Percentiles rank a stretch among this genome's conserved stretches.
Conservation (phyloP, 768 basidiomycete genomes). For the Agaricus bisporus region DNA sequence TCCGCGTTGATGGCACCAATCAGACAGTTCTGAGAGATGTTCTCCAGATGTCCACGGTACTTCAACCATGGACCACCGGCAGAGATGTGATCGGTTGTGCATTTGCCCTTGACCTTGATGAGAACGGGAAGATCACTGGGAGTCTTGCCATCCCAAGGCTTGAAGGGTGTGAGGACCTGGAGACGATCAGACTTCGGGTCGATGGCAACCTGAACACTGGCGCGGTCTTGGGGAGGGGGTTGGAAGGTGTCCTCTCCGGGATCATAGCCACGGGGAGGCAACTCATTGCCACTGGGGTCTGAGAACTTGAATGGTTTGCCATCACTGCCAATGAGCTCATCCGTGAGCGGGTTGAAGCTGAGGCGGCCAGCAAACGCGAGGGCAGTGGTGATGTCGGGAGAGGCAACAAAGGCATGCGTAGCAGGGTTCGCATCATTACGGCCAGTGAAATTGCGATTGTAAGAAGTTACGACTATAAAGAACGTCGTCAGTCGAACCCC, state of each 20-base stretch:
- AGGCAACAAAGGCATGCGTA: conserved; percentile 94
- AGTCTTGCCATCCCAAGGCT: conserved; percentile 90
- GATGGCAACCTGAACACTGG: conserved; percentile 81
- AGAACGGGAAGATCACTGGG: conserved; percentile 84
- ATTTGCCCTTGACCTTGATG: conserved; percentile 99
- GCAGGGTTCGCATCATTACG: conserved; percentile 99
- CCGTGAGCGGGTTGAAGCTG: conserved; percentile 94
- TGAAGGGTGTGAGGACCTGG: conserved; percentile 85
- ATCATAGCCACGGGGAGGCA: conserved; percentile 94
- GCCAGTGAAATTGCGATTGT: conserved; percentile 99
- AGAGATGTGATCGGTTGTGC: conserved; percentile 96
- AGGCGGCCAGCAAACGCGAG: conserved; percentile 93
- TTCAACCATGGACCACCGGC: conserved; percentile 99
- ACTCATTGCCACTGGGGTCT: conserved; percentile 86
- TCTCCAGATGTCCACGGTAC: conserved; percentile 97
- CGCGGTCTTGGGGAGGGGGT: conserved; percentile 82
- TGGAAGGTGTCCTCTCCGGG: conserved; percentile 97
- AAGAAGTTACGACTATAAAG: conserved; percentile 85
- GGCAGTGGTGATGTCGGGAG: conserved; percentile 93
- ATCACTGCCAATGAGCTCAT: conserved; percentile 80
- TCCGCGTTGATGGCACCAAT: conserved; percentile 96
- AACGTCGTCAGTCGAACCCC: conserved; percentile 8
- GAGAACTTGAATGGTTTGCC: conserved; percentile 98
- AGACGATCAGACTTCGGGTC: conserved; percentile 82
- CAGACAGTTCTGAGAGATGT: conserved; percentile 97